Base-by-base conservation (phyloP, 164 flowering plant genomes). In the Houttuynia cordata region DNA sequence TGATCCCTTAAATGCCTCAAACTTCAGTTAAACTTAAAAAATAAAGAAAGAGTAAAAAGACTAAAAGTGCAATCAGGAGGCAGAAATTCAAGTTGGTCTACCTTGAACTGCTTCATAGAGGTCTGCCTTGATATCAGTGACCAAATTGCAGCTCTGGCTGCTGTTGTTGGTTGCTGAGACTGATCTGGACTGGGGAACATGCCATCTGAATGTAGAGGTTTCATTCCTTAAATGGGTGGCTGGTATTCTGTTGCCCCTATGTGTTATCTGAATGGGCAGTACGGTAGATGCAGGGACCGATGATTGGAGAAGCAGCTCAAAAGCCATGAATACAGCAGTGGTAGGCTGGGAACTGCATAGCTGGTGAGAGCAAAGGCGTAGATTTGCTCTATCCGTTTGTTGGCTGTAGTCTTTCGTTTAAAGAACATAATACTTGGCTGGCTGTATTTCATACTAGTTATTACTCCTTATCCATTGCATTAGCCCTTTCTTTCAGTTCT, bases 21-120 rank as follows among this genome's bases (percentile, higher is more conserved):
- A 13, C 45, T 19, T 10, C 19, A 12, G 22, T 0, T 15, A 19
- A 55, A 42, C 25, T 10, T 10, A 20, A 41, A 7, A 50, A 24
- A 18, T 10, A 12, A 19, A 47, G 7, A 24, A 24, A 4, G 22
- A 14, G 23, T 10, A 13, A 24, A 8, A 25, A 13, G 19, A 18
- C 23, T 34, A 23, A 24, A 24, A 13, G 19, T n/a, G 52, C 51
- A 37, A n/a, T 17, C 14, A 20, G 50, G 51, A 50, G 18, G n/a
- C 42, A 13, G 54, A 64, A 21, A 47, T 34, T 37, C 13, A 49
- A 59, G 30, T 25, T 30, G 54, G 34, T 59, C 47, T 70, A 85
- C 94, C 94, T 80, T 83, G 67, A 24, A 85, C 23, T 56, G 66
- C 47, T 37, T 55, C 51, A 68, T 77, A 75, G 56, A 91, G 81